Percentiles rank a stretch among this genome's conserved stretches.
Evolutionary conservation across 2,329 filamentous ascomycete genomes (phyloP).

Genomic region (Neonectria hederae): DNA sequence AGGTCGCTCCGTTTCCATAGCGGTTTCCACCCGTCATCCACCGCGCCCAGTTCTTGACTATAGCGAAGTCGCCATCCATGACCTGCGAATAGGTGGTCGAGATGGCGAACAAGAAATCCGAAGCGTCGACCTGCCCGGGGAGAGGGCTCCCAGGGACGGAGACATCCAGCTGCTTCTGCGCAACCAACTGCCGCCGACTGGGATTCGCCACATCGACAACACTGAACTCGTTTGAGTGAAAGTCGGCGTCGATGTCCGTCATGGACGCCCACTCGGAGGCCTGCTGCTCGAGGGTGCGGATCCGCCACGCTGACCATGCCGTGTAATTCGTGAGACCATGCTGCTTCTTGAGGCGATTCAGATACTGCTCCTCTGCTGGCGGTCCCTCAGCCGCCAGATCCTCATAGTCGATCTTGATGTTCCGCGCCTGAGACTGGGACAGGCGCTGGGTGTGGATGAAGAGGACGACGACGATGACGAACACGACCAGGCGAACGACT

Average conservation of each 20-base stretch:
- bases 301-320: conserved; percentile 48
- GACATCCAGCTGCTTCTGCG: conserved; percentile 46
- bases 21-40: conserved; percentile 56
- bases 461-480: conserved; percentile 40
- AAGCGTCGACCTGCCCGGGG: conserved; percentile 50
- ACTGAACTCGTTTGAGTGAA: conserved; percentile 43
- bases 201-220: conserved; percentile 42
- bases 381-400: conserved; percentile 31
- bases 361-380: conserved; percentile 46
- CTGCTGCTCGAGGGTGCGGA: conserved; percentile 44
- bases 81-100: conserved; percentile 55
- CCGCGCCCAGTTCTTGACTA: conserved; percentile 55
- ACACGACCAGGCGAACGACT: conserved; percentile 34
- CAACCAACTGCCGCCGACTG: conserved; percentile 40
- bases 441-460: conserved; percentile 36
- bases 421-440: conserved; percentile 19
- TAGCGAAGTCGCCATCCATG: conserved; percentile 49
- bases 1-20: conserved; percentile 53
- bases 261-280: conserved; percentile 40
- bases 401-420: conserved; percentile 10
- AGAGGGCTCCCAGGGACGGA: conserved; percentile 44
- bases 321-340: conserved; percentile 45
- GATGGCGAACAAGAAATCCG: conserved; percentile 54
- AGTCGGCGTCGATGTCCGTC: conserved; percentile 45
- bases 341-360: conserved; percentile 41